Conservation (phyloP, 148 eudicot genomes). For the Dysphania ambrosioides region DNA sequence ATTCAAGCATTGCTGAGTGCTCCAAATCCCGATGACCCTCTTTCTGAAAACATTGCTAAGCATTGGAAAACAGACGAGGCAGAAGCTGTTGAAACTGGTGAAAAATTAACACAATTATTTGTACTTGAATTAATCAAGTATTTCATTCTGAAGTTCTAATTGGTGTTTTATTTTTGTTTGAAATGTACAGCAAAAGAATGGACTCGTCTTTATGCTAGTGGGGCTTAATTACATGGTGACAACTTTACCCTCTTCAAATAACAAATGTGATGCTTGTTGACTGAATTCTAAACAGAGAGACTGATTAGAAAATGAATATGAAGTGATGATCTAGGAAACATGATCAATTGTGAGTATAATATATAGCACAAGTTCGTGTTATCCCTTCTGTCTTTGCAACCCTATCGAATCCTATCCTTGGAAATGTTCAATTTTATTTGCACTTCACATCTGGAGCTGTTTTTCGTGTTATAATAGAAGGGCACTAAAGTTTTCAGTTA, state of each 20-base stretch:
- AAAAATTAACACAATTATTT: too few species aligned
- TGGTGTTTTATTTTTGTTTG: slow-evolving; percentile 1
- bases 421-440: slow-evolving; percentile 13
- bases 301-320: slow-evolving; percentile 20
- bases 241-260: slow-evolving; percentile 24
- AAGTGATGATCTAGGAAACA: slow-evolving; percentile 11
- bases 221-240: slow-evolving; percentile 40
- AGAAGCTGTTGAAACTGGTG: slow-evolving; percentile 98
- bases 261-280: slow-evolving; percentile 25
- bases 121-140: background rate
- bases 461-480: background rate
- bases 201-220: slow-evolving; percentile 86
- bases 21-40: slow-evolving; percentile 97
- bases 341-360: slow-evolving; percentile 22
- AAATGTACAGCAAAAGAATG: slow-evolving; percentile 82
- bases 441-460: slow-evolving; percentile 1
- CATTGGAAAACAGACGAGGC: slow-evolving; percentile 91
- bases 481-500: background rate
- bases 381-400: background rate
- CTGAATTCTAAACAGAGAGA: slow-evolving; percentile 20
- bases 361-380: slow-evolving; percentile 12
- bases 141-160: background rate
- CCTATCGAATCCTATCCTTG: slow-evolving; percentile 8
- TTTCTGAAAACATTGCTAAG: slow-evolving; percentile 95
- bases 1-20: slow-evolving; percentile 97